Percentiles rank a stretch among this genome's conserved stretches.
These are phyloP conservation scores for Solanum acaule DNA, from an alignment of 257 asterid genomes.

Conservation along the genomic window DNA sequence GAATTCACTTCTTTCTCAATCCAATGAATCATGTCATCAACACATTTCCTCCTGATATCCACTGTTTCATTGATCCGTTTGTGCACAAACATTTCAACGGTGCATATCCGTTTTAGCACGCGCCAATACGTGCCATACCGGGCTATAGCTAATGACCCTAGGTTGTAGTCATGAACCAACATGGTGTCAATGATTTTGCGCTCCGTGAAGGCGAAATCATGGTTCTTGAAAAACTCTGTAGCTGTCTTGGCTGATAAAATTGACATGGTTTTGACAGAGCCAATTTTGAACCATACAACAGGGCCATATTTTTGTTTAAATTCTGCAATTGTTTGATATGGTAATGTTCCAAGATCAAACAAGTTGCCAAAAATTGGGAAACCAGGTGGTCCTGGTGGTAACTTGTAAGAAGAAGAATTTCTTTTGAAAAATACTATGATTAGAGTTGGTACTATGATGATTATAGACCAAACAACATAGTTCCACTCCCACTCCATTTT, in stretches of 20 bases:
- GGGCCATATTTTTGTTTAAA: constrained; percentile 27
- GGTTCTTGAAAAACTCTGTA: constrained; percentile 36
- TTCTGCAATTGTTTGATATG: constrained; percentile 24
- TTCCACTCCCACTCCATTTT: constrained; percentile 15
- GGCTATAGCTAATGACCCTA: constrained; percentile 23
- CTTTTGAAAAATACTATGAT: background rate
- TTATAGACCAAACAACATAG: constrained; percentile 4
- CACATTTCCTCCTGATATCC: constrained; percentile 24
- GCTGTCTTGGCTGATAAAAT: constrained; percentile 28
- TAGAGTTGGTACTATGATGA: constrained; percentile 2
- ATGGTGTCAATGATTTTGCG: constrained; percentile 28
- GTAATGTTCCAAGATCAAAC: constrained; percentile 34
- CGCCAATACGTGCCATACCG: constrained; percentile 45
- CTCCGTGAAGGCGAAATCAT: constrained; percentile 30
- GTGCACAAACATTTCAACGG: constrained; percentile 29
- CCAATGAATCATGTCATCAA: constrained; percentile 29
- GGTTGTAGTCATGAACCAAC: constrained; percentile 27
- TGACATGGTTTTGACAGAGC: constrained; percentile 37
- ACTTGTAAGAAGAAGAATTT: background rate
- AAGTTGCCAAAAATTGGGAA: constrained; percentile 48
- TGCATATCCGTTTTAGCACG: constrained; percentile 23
- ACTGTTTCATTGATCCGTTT: constrained; percentile 28
- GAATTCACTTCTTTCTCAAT: constrained; percentile 7
- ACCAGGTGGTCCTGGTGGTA: constrained; percentile 46
- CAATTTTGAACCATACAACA: constrained; percentile 39